Evolutionary conservation across 1,284 basidiomycete species (phyloP), one percentile per base, ranked within the genome.

Genomic region (Puccinia polysora): DNA sequence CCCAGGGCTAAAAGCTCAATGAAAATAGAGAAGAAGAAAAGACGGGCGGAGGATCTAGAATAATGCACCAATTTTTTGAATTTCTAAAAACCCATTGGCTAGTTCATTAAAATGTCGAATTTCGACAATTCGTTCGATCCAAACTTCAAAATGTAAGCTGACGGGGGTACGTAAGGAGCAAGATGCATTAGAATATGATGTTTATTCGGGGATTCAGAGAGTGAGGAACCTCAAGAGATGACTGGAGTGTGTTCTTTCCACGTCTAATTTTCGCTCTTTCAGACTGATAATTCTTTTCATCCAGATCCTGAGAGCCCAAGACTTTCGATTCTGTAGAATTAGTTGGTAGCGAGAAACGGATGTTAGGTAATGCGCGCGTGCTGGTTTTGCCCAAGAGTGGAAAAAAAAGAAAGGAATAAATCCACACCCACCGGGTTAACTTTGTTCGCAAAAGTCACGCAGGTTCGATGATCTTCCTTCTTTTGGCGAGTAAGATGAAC

Each of bases 21-120:
- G 12, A 25, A 34, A 8, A 34, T 36, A 59, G n/a, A 14, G 7
- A 23, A 34, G 23, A 23, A n/a, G 23, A 30, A 28, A 18, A 6
- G 32, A 4, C 2, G 7, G 23, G 15, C 15, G 32, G 2, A 6
- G 12, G 18, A 1, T 10, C n/a, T 12, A n/a, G 20, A 28, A 38
- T 56, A 30, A 55, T n/a, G 40, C 49, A 69, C 65, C 65, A 23
- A 69, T 69, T 32, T 55, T 59, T 30, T 69, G 53, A 30, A 59
- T 69, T 56, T 69, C 55, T 5, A 43, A 20, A 59, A 69, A 69
- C 34, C 53, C 65, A 55, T 69, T 59, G 14, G 65, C 65, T 25
- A 67, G 32, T 52, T 67, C 64, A 40, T 56, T 32, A 4, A 45
- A 55, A 36, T 28, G 64, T 12, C 38, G 30, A 23, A 67, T 55